Evolutionary conservation across 1,284 basidiomycete genomes (phyloP), one percentile per base, ranked within the genome.

Genomic region (Leucoagaricus sp.): DNA sequence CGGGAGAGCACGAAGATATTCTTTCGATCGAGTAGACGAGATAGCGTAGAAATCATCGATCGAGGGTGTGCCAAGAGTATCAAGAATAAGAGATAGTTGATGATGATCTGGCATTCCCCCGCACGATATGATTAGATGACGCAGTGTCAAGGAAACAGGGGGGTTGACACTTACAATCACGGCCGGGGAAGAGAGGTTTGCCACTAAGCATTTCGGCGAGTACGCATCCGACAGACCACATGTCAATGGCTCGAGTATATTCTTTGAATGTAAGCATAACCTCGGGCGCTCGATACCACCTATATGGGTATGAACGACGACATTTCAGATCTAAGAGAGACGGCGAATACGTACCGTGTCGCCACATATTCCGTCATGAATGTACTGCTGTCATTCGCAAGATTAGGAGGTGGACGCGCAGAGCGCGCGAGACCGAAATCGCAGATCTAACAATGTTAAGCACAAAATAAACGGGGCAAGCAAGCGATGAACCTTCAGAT

Each of bases 301-400:
- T 87, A 60, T n/a, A 15, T 17, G 23, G 15, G 15, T 10, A 12
- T 53, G 40, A 41, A 15, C 40, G 13, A 21, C n/a, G 5, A 34
- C 19, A 28, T 19, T 29, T 26, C 55, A 19, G 40, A 45, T 53
- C 46, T 51, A 49, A 23, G 46, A 49, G 38, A 23, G 50, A 49
- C 36, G 31, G 41, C 25, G 46, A n/a, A 25, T 15, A 60, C 75
- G 48, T 58, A 88, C 84, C 89, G 79, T 10, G 94, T 97, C 3
- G 95, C 94, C 46, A 97, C 94, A 68, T 96, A 96, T 85, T 93
- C 89, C 0, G 93, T 96, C 93, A 96, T 95, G 75, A 94, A 94
- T 0, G 91, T 94, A 0, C 93, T 93, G 0, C 87, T 91, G 66
- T 91, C 90, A 4, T 88, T 93, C 31, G 91, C 89, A 25, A 57